Percentiles rank a stretch among this genome's conserved stretches.
Evolutionary conservation across 1,284 basidiomycete genomes (phyloP).

Genomic region (Heterobasidion parviporum): DNA sequence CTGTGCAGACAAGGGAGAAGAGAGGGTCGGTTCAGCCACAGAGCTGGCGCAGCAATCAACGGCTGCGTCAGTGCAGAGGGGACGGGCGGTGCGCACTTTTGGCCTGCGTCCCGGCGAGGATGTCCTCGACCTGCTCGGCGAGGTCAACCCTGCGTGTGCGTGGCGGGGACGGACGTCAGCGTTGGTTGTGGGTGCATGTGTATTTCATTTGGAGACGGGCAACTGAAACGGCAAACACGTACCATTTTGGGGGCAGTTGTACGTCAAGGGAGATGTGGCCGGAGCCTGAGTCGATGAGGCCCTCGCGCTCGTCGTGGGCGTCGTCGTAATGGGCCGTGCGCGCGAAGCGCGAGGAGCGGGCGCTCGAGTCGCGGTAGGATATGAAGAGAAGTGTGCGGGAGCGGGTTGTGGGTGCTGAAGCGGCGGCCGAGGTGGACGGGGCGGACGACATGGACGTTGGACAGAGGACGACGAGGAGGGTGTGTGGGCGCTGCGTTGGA

Average conservation of each 20-base stretch:
- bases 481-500: not conserved
- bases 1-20: slow-evolving; percentile 29
- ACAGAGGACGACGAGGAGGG: not conserved
- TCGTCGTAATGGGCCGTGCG: slow-evolving; percentile 24
- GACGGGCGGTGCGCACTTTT: slow-evolving; percentile 61
- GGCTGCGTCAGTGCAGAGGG: slow-evolving; percentile 13
- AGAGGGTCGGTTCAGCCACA: slow-evolving; percentile 15
- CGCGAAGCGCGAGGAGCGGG: slow-evolving; percentile 40
- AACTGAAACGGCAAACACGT: slow-evolving; percentile 7
- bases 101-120: slow-evolving; percentile 57
- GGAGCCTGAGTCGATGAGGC: slow-evolving; percentile 47
- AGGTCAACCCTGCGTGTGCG: slow-evolving; percentile 70
- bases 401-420: slow-evolving; percentile 52
- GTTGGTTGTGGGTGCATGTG: not conserved
- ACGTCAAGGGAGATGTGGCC: slow-evolving; percentile 51
- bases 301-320: slow-evolving; percentile 58
- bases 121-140: slow-evolving; percentile 80
- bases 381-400: slow-evolving; percentile 92
- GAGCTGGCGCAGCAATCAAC: slow-evolving; percentile 9
- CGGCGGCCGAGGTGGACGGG: slow-evolving; percentile 20
- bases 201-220: not conserved
- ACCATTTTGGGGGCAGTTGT: slow-evolving; percentile 28
- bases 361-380: slow-evolving; percentile 83
- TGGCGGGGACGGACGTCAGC: slow-evolving; percentile 3
- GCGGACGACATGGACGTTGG: slow-evolving; percentile 12